A percentile compares a stretch with the other conserved stretches of the same genome.
These are phyloP conservation scores for Saturnispora silvae DNA, from an alignment of 805 yeast species.

Conservation along the genomic window DNA sequence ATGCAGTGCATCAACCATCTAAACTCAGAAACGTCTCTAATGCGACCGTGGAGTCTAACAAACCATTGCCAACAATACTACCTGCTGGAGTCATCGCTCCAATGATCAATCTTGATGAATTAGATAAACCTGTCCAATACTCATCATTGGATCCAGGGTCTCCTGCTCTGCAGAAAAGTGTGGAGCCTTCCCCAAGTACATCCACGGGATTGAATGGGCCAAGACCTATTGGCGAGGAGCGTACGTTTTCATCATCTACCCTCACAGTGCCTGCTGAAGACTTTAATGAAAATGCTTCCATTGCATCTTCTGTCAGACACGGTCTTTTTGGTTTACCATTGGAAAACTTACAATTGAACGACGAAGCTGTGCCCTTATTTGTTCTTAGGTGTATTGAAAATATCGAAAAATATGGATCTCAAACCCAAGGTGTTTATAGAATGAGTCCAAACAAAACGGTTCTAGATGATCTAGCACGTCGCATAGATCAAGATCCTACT, in stretches of 20 bases:
- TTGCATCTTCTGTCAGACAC: slow-evolving; percentile 2
- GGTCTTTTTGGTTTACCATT: slow-evolving; percentile 73
- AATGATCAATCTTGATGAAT: neutral
- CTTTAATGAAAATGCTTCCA: slow-evolving; percentile 12
- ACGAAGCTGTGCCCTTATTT: slow-evolving; percentile 83
- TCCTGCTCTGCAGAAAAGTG: too few relatives aligned
- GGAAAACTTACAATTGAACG: slow-evolving; percentile 73
- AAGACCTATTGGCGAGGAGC: slow-evolving; percentile 14
- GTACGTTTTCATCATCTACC: neutral
- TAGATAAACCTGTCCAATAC: slow-evolving; percentile 9
- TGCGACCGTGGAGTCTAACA: slow-evolving; percentile 5
- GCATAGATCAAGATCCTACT: slow-evolving; percentile 68
- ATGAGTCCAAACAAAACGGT: slow-evolving; percentile 70
- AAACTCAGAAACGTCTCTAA: slow-evolving; percentile 6
- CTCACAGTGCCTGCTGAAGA: neutral
- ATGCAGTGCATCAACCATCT: slow-evolving; percentile 6
- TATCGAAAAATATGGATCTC: slow-evolving; percentile 74
- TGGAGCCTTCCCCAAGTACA: too few relatives aligned
- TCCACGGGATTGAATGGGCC: slow-evolving; percentile 21
- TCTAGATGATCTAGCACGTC: slow-evolving; percentile 59
- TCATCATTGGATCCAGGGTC: slow-evolving; percentile 20
- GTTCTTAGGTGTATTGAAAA: slow-evolving; percentile 84
- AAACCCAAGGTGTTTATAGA: slow-evolving; percentile 83
- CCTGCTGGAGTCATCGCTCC: slow-evolving; percentile 7
- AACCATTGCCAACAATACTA: slow-evolving; percentile 3